A percentile compares a stretch with the other conserved stretches of the same genome.
These are phyloP conservation scores for Penicillium crystallinum DNA, from an alignment of 495 filamentous ascomycete species.

Conservation along the genomic window DNA sequence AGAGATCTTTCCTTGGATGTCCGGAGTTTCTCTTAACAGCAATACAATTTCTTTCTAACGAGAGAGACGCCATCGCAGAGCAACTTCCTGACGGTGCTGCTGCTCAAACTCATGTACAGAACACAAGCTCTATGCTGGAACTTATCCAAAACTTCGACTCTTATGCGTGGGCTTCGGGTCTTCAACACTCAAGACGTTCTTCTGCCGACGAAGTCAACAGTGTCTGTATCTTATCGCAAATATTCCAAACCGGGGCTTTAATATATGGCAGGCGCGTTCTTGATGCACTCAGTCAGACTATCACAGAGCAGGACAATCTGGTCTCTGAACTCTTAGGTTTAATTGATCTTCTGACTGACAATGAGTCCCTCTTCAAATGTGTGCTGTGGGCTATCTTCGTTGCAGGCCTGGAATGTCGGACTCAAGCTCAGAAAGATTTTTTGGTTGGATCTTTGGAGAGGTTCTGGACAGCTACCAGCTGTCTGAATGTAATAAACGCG, in stretches of 20 bases:
- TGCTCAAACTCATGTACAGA: conserved; percentile 5
- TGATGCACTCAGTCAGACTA: conserved; percentile 17
- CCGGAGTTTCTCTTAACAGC: conserved; percentile 33
- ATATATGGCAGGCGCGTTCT: conserved; percentile 33
- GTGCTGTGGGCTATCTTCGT: conserved; percentile 56
- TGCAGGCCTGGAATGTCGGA: conserved; percentile 44
- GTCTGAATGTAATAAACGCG: conserved; percentile 37
- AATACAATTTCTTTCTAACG: conserved; percentile 29
- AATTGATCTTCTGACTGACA: conserved; percentile 40
- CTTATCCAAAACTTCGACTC: conserved; percentile 30
- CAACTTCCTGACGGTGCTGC: not conserved
- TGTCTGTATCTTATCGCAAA: conserved; percentile 20
- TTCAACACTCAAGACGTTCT: conserved; percentile 28
- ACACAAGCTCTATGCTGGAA: conserved; percentile 17
- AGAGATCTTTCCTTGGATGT: conserved; percentile 39
- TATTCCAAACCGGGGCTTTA: conserved; percentile 29
- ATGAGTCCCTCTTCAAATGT: conserved; percentile 48
- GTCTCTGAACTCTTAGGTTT: conserved; percentile 39
- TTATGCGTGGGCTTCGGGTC: conserved; percentile 26
- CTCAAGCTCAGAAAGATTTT: conserved; percentile 23
- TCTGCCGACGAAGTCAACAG: conserved; percentile 17
- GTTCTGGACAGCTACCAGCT: conserved; percentile 35
- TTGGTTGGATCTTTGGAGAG: conserved; percentile 24
- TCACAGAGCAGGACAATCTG: conserved; percentile 26
- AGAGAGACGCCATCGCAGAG: conserved; percentile 28